Evolutionary conservation across 169 alveolate species (phyloP), one percentile per base, ranked within the genome.

Genomic region (Toxoplasma gondii): DNA sequence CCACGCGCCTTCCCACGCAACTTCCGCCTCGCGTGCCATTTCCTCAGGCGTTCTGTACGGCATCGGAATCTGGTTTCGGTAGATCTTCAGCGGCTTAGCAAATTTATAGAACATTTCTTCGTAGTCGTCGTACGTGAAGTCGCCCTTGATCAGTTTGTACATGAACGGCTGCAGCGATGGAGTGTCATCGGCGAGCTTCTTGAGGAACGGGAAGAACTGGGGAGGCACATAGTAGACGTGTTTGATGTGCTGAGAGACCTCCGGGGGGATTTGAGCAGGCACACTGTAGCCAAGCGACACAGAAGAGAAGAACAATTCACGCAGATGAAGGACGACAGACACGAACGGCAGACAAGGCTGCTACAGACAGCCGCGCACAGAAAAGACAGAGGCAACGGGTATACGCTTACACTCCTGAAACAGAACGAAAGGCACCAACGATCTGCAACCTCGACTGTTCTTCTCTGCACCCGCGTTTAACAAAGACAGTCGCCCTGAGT

Each of bases 71-170:
- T 96, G 97, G 39, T 95, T 96, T 92, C 99, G 96, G 94, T 96
- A 97, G 86, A 98, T 98, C 96, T 96, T 98, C 81, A 97, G 95
- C 10, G 99, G 99, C 92, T 97, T 97, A 67, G 99, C 98, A 86
- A 97, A 97, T 92, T 96, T 96, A 95, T 98, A 98, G 96, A 98
- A 98, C 99, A 98, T 98, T 94, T 98, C 99, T 95, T 97, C 98
- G 93, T 97, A 98, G 95, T 98, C 99, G 80, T 97, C 97, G 95
- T 96, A 97, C 82, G 99, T 98, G 95, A 98, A 96, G 92, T 96
- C 97, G 7, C 98, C 95, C n/a, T 93, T 95, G 84, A 95, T 93
- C n/a, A 98, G 96, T 96, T 97, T 97, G 90, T 96, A 97, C 98
- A 97, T 97, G 94, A 97, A 97, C 22, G 99, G 99, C 96, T 96